A percentile compares a stretch with the other conserved stretches of the same genome.
Evolutionary conservation across 345 rosid genomes (phyloP).

Genomic region (Citrus unshiu): DNA sequence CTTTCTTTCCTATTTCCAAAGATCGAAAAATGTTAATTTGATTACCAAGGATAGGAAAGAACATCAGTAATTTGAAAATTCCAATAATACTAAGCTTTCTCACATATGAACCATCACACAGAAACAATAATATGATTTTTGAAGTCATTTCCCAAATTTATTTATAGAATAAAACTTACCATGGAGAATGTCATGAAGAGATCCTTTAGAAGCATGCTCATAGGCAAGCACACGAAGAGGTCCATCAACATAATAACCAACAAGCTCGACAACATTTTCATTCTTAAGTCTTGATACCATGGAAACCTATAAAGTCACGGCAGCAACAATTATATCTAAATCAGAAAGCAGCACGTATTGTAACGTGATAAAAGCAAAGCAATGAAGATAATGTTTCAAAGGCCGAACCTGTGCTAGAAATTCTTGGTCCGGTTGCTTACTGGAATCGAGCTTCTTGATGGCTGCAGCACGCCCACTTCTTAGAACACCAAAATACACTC

Average conservation of each 20-base stretch:
- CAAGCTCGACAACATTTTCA: slow-evolving; percentile 73
- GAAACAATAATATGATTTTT: neutral
- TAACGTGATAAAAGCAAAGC: neutral
- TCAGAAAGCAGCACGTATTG: neutral
- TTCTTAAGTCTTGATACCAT: slow-evolving; percentile 91
- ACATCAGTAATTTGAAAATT: neutral
- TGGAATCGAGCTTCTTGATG: slow-evolving; percentile 85
- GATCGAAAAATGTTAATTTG: neutral
- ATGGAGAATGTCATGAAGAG: slow-evolving; percentile 91
- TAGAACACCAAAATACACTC: slow-evolving; percentile 72
- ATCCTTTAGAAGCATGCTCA: slow-evolving; percentile 89
- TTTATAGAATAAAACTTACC: slow-evolving; percentile 33
- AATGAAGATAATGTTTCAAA: slow-evolving; percentile 20
- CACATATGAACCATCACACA: neutral
- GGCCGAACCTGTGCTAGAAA: slow-evolving; percentile 72
- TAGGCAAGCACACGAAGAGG: slow-evolving; percentile 78
- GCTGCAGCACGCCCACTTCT: slow-evolving; percentile 66
- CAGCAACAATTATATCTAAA: neutral
- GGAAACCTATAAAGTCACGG: slow-evolving; percentile 50
- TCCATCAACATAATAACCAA: slow-evolving; percentile 85
- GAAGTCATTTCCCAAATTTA: neutral
- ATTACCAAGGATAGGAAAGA: neutral
- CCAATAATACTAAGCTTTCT: neutral
- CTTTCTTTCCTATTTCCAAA: slow-evolving; percentile 59
- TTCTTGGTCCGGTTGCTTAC: slow-evolving; percentile 88